phyloP scores from a whole-genome alignment of 1,284 basidiomycete species.

The Cryptococcus sp. region DNA sequence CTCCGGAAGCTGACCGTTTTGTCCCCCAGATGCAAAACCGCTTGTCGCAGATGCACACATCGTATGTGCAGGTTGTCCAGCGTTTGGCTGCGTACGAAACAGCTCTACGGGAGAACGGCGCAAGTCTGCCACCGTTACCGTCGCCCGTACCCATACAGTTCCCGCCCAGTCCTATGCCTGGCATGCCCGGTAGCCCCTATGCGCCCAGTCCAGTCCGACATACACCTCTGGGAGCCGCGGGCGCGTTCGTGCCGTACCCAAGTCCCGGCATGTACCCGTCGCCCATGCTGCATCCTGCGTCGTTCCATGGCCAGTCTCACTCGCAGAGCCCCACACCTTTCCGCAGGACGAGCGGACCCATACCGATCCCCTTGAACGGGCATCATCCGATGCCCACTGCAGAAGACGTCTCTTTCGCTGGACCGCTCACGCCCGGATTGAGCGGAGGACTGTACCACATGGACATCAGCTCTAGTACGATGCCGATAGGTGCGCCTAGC shows the following conservation, averaged over 20 bases:
- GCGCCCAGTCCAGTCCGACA: slow-evolving; percentile 11
- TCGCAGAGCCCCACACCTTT: slow-evolving; percentile 25
- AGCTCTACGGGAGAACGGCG: slow-evolving; percentile 15
- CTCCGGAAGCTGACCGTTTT: slow-evolving; percentile 11
- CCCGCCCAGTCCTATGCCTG: slow-evolving; percentile 14
- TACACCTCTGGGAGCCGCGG: slow-evolving; percentile 2
- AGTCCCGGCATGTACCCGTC: slow-evolving; percentile 37
- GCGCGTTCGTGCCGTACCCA: slow-evolving; percentile 18
- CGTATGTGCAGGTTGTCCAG: slow-evolving; percentile 12
- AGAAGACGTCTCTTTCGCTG: slow-evolving; percentile 29
- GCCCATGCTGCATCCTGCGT: slow-evolving; percentile 25
- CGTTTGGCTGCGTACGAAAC: slow-evolving; percentile 15
- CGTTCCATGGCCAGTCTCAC: slow-evolving; percentile 14
- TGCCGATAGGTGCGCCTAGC: slow-evolving; percentile 7
- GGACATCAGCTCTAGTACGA: slow-evolving; percentile 14
- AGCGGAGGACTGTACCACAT: slow-evolving; percentile 8
- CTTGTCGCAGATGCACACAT: slow-evolving; percentile 10
- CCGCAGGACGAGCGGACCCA: slow-evolving; percentile 13
- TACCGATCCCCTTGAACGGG: background rate
- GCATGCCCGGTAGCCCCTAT: slow-evolving; percentile 9
- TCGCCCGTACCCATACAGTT: slow-evolving; percentile 17
- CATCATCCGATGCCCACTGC: background rate
- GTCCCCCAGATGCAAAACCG: slow-evolving; percentile 18
- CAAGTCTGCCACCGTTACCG: slow-evolving; percentile 9
- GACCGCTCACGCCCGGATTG: slow-evolving; percentile 40